Evolutionary conservation across 139 green algal genomes (phyloP), one percentile per base, ranked within the genome.

Genomic region (Asterochloris sp.): DNA sequence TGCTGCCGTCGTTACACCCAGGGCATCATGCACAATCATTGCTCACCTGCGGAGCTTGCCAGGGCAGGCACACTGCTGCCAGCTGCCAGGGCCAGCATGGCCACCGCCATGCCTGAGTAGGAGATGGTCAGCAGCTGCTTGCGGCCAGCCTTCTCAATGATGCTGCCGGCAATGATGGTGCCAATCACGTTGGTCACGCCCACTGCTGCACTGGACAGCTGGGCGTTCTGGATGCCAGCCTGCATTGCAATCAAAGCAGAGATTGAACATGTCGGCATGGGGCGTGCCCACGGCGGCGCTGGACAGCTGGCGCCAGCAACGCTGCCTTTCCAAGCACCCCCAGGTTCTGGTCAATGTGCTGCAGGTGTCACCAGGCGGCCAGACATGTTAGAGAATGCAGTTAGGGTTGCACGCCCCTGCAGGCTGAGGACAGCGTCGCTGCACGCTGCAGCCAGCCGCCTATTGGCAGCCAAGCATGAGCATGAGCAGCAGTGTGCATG

Each of bases 181-280:
- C 93, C 96, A 19, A 95, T 24, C 27, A 99, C 92, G 83, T 99
- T 99, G 61, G 90, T 91, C 60, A 89, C 86, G 62, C 96, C 95
- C 61, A 99, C 95, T 0, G 93, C 95, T 4, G 94, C 95, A 69
- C 85, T 94, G 38, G 96, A 97, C 29, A 97, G 87, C 1, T 96
- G 91, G n/a, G 87, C 95, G 17, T 88, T 94, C n/a, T 85, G 74
- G 19, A 99, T 89, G 38, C 96, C 96, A 0, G 95, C 96, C 86
- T 95, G 75, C 82, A 81, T 11, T 13, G 10, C 13, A 60, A 62
- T 4, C 11, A 14, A 61, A 62, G 77, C 62, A 71, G 23, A 11
- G 27, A 19, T 27, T 78, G 74, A 64, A n/a, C n/a, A 47, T 23
- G 10, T 78, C n/a, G 8, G 19, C 15, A 66, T 26, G 28, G 28